Percentiles rank a stretch among this genome's conserved stretches.
Conservation (phyloP, 768 basidiomycete species). For the Boletus bicolor region DNA sequence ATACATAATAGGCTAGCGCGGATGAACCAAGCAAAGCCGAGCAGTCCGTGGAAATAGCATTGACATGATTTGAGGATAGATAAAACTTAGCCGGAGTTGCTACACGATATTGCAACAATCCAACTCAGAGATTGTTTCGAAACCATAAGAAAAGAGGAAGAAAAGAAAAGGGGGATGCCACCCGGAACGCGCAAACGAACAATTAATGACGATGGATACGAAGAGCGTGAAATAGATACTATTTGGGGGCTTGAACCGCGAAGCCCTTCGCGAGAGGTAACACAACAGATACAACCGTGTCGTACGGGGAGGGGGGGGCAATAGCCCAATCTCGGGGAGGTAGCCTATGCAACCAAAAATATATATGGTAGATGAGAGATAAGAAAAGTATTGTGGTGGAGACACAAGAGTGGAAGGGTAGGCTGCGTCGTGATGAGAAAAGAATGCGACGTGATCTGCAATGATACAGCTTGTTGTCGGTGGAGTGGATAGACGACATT, state of each 20-base stretch:
- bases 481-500: conserved; percentile 5
- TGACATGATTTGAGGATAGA: neutral
- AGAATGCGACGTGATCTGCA: conserved; percentile 7
- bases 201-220: neutral
- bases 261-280: conserved; percentile 47
- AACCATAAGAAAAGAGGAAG: neutral
- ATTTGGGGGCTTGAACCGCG: conserved; percentile 44
- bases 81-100: neutral
- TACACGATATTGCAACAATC: neutral
- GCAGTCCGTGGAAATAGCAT: neutral
- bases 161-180: neutral
- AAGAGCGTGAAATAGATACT: conserved; percentile 17
- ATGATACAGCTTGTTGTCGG: conserved; percentile 19
- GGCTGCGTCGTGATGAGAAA: conserved; percentile 5
- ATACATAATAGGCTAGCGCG: too few species aligned
- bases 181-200: neutral
- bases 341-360: conserved; percentile 29
- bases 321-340: conserved; percentile 8
- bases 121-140: neutral
- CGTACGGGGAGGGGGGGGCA: conserved; percentile 4
- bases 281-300: conserved; percentile 26
- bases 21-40: neutral
- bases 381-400: neutral
- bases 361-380: conserved; percentile 29
- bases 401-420: neutral